Evolutionary conservation across 129 eudicot genomes (phyloP).

Genomic region (Chrysanthemum makinoi): DNA sequence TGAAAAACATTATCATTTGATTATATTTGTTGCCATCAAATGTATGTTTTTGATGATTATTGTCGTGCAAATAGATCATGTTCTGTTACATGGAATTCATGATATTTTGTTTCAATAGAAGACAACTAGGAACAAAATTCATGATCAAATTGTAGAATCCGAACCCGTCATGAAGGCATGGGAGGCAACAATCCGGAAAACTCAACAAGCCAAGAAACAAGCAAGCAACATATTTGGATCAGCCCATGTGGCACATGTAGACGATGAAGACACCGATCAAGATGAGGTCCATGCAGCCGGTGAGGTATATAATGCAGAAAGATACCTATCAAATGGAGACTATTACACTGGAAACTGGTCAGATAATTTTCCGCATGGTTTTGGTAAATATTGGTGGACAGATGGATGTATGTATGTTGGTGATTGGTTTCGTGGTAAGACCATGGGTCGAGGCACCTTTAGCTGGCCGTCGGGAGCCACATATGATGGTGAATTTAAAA

Average conservation of each 20-base stretch:
- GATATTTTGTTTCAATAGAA: slow-evolving; percentile 30
- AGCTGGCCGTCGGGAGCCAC: slow-evolving; percentile 93
- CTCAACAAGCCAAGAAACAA: slow-evolving; percentile 80
- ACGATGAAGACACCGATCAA: slow-evolving; percentile 37
- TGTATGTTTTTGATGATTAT: not conserved
- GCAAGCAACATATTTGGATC: slow-evolving; percentile 83
- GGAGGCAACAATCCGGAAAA: slow-evolving; percentile 89
- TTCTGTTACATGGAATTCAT: slow-evolving; percentile 25
- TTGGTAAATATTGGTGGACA: slow-evolving; percentile 90
- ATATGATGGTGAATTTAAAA: slow-evolving; percentile 86
- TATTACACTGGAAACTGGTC: slow-evolving; percentile 77
- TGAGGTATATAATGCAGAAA: slow-evolving; percentile 64
- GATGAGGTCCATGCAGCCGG: slow-evolving; percentile 45
- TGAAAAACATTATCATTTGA: slow-evolving; percentile 19
- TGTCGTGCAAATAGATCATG: slow-evolving; percentile 1
- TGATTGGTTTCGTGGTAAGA: slow-evolving; percentile 81
- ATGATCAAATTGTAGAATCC: slow-evolving; percentile 23
- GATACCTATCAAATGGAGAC: slow-evolving; percentile 77
- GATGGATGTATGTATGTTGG: slow-evolving; percentile 97
- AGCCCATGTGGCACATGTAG: slow-evolving; percentile 44
- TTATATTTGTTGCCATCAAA: slow-evolving; percentile 14
- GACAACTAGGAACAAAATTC: slow-evolving; percentile 17
- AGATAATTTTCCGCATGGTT: slow-evolving; percentile 82
- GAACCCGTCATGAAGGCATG: slow-evolving; percentile 82
- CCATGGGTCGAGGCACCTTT: slow-evolving; percentile 77